These are phyloP conservation scores for Larix kaempferi DNA, from an alignment of 75 land plant genomes.

Conservation along the genomic window DNA sequence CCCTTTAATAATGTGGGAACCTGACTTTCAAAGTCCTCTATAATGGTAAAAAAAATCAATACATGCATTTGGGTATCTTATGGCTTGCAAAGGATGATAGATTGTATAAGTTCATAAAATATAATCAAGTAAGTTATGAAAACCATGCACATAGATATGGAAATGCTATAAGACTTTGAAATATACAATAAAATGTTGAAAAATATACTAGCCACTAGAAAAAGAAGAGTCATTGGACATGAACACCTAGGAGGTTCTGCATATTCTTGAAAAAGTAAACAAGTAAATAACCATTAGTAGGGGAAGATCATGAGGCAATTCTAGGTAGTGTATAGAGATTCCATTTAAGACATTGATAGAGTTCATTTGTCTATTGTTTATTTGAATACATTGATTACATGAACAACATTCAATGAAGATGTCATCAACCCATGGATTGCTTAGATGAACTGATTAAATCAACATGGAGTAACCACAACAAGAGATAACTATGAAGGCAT, in stretches of 20 bases:
- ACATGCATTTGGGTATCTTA: too few relatives aligned
- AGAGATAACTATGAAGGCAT: not conserved
- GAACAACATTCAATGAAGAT: not conserved
- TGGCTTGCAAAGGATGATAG: too few relatives aligned
- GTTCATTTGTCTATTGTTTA: not conserved
- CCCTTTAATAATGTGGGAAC: too few relatives aligned
- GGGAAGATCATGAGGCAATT: not conserved
- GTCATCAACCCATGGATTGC: not conserved
- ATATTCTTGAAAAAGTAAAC: slow-evolving; percentile 50
- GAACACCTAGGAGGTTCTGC: slow-evolving; percentile 69
- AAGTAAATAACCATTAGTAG: not conserved
- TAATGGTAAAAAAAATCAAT: too few relatives aligned
- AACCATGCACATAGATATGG: too few relatives aligned
- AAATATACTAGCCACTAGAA: slow-evolving; percentile 68
- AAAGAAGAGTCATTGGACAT: slow-evolving; percentile 80
- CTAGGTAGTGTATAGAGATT: not conserved
- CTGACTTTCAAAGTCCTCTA: too few relatives aligned
- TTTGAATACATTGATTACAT: too few relatives aligned
- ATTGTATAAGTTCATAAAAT: too few relatives aligned
- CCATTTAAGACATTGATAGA: not conserved
- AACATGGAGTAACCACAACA: not conserved
- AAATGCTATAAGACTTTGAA: too few relatives aligned
- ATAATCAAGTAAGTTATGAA: too few relatives aligned
- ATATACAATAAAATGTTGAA: slow-evolving; percentile 89
- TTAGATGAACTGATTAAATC: not conserved